phyloP scores from a whole-genome alignment of 208 protist genomes.

The Phytomonas francai region DNA sequence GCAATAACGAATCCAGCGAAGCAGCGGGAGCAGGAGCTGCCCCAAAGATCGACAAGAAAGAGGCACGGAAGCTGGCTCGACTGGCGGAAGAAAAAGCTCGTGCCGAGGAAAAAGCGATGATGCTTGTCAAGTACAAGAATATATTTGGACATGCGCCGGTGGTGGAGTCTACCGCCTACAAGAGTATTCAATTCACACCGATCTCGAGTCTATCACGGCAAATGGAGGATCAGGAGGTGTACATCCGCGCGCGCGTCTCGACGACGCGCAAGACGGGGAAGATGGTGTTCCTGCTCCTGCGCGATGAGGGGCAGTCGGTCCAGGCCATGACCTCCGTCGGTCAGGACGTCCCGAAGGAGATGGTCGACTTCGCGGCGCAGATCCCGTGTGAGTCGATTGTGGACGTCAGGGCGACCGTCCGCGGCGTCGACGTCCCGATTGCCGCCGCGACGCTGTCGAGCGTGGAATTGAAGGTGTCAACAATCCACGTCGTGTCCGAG shows the following conservation, averaged over 20 bases:
- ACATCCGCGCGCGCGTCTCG: slow-evolving; percentile 75
- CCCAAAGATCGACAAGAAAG: slow-evolving; percentile 66
- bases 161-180: slow-evolving; percentile 75
- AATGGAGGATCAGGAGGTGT: slow-evolving; percentile 40
- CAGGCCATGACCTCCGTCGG: slow-evolving; percentile 82
- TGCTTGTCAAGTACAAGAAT: slow-evolving; percentile 67
- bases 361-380: slow-evolving; percentile 88
- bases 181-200: slow-evolving; percentile 30
- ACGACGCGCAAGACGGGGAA: slow-evolving; percentile 90
- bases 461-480: slow-evolving; percentile 75
- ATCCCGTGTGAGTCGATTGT: slow-evolving; percentile 86
- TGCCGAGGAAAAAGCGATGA: slow-evolving; percentile 75
- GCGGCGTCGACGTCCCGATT: slow-evolving; percentile 62
- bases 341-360: slow-evolving; percentile 71
- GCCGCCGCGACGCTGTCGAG: slow-evolving; percentile 64
- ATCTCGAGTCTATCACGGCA: slow-evolving; percentile 39
- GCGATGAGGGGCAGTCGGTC: slow-evolving; percentile 64
- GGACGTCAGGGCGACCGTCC: slow-evolving; percentile 70
- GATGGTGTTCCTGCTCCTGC: slow-evolving; percentile 87
- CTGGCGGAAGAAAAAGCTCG: slow-evolving; percentile 76
- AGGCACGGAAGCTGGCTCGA: slow-evolving; percentile 75
- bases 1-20: slow-evolving; percentile 17
- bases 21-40: slow-evolving; percentile 9
- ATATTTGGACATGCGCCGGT: slow-evolving; percentile 66
- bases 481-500: slow-evolving; percentile 80